Conservation (phyloP, 2,329 filamentous ascomycete genomes). For the Fusarium sp. region DNA sequence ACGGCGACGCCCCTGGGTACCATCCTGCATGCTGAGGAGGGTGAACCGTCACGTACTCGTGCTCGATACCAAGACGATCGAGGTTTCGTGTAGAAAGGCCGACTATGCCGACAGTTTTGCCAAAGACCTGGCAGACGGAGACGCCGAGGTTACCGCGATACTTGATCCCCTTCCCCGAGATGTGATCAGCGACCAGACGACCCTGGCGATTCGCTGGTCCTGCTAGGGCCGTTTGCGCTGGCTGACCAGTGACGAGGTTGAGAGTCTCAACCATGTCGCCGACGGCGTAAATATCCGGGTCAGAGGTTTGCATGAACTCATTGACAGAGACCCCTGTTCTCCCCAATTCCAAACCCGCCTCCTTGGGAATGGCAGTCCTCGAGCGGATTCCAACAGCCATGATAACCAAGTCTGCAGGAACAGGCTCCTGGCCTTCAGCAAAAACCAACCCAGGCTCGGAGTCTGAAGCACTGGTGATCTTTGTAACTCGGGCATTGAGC, state of each 20-base stretch:
- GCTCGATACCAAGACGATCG: constrained; percentile 3
- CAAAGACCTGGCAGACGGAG: constrained; percentile 15
- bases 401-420: constrained; percentile 14
- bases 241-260: not conserved
- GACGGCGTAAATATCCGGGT: constrained; percentile 16
- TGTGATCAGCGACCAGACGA: constrained; percentile 14
- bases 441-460: not conserved
- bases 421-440: not conserved
- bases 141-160: constrained; percentile 16
- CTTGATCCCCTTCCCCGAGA: constrained; percentile 5
- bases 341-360: constrained; percentile 7
- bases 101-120: constrained; percentile 7
- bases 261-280: constrained; percentile 22
- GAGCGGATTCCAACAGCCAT: constrained; percentile 11
- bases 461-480: not conserved
- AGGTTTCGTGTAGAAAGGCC: constrained; percentile 12
- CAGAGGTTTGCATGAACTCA: constrained; percentile 15
- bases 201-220: constrained; percentile 21
- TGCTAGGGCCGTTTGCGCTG: constrained; percentile 4
- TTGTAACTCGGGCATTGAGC: not conserved
- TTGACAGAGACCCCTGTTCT: constrained; percentile 13
- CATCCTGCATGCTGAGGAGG: constrained; percentile 15
- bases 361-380: not conserved
- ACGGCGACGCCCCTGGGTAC: not conserved
- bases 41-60: constrained; percentile 14